phyloP scores from a whole-genome alignment of 2,329 filamentous ascomycete species.

The Mariannaea elegans region DNA sequence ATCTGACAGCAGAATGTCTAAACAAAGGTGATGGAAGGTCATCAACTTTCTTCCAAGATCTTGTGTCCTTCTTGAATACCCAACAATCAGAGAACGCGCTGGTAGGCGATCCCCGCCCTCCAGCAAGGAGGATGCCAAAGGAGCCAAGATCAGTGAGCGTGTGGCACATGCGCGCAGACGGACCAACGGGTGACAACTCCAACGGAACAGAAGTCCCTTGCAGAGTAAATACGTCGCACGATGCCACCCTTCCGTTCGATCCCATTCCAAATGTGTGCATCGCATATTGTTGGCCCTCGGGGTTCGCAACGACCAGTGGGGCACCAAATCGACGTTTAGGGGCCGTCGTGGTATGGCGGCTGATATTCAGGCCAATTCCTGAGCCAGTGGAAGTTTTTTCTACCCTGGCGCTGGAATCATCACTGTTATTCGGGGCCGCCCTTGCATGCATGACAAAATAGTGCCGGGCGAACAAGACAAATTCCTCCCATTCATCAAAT shows the following conservation, averaged over 20 bases:
- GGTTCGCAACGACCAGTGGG: slow-evolving; percentile 52
- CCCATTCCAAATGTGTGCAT: slow-evolving; percentile 56
- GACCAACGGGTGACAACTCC: slow-evolving; percentile 43
- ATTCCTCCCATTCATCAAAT: slow-evolving; percentile 98
- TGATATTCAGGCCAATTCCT: slow-evolving; percentile 20
- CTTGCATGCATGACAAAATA: slow-evolving; percentile 79
- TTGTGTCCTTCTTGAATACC: slow-evolving; percentile 66
- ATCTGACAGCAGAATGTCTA: slow-evolving; percentile 72
- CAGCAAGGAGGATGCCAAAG: slow-evolving; percentile 70
- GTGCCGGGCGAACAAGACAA: slow-evolving; percentile 83
- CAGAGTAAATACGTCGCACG: slow-evolving; percentile 60
- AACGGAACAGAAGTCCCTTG: slow-evolving; percentile 28
- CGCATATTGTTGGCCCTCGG: slow-evolving; percentile 54
- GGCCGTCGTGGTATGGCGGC: slow-evolving; percentile 16
- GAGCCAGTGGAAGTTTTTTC: background rate
- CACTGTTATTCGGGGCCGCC: slow-evolving; percentile 19
- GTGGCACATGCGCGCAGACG: slow-evolving; percentile 72
- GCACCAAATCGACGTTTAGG: slow-evolving; percentile 68
- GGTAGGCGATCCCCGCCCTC: slow-evolving; percentile 81
- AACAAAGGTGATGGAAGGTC: slow-evolving; percentile 77
- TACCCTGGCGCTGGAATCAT: background rate
- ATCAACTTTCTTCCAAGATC: slow-evolving; percentile 69
- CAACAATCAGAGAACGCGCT: slow-evolving; percentile 78
- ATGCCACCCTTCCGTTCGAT: slow-evolving; percentile 54
- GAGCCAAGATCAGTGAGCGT: slow-evolving; percentile 73